Evolutionary conservation across 192 early-diverging fungal species (phyloP).

Genomic region (Coemansia sp.): DNA sequence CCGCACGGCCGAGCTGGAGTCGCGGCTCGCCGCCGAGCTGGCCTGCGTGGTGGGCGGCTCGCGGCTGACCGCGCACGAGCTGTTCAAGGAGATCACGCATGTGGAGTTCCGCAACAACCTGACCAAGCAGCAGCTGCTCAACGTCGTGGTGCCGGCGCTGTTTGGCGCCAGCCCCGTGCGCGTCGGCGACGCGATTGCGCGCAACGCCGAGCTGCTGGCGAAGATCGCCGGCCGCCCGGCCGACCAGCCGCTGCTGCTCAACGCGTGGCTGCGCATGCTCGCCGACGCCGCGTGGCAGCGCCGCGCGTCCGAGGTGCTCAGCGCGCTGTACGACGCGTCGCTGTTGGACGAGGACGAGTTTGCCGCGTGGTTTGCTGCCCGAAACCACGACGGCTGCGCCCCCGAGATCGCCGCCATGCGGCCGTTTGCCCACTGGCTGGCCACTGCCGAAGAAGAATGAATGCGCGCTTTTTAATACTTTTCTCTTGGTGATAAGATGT

Average conservation of each 20-base stretch:
- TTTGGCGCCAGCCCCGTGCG: constrained; percentile 23
- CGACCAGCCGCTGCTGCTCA: constrained; percentile 46
- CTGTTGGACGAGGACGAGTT: constrained; percentile 79
- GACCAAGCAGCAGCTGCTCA: constrained; percentile 72
- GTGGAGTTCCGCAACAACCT: constrained; percentile 80
- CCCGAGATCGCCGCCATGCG: constrained; percentile 57
- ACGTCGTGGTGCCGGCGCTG: constrained; percentile 59
- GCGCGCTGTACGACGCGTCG: constrained; percentile 68
- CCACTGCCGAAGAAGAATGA: constrained; percentile 80
- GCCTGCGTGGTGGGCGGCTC: constrained; percentile 7
- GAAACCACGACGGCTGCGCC: constrained; percentile 26
- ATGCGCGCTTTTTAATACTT: not conserved
- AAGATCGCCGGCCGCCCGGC: constrained; percentile 32
- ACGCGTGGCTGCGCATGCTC: constrained; percentile 42
- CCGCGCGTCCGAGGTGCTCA: constrained; percentile 61
- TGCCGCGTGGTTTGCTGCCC: constrained; percentile 55
- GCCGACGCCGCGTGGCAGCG: constrained; percentile 42
- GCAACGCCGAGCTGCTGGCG: constrained; percentile 24
- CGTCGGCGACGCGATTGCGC: constrained; percentile 15
- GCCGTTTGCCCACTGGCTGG: constrained; percentile 76
- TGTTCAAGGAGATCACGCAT: constrained; percentile 78
- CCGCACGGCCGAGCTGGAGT: constrained; percentile 29
- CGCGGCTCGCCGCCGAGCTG: constrained; percentile 24
- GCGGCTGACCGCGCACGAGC: constrained; percentile 41
- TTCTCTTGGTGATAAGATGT: no score